Percentiles rank a stretch among this genome's conserved stretches.
These are phyloP conservation scores for Xylaria acuta DNA, from an alignment of 495 filamentous ascomycete genomes.

Conservation along the genomic window DNA sequence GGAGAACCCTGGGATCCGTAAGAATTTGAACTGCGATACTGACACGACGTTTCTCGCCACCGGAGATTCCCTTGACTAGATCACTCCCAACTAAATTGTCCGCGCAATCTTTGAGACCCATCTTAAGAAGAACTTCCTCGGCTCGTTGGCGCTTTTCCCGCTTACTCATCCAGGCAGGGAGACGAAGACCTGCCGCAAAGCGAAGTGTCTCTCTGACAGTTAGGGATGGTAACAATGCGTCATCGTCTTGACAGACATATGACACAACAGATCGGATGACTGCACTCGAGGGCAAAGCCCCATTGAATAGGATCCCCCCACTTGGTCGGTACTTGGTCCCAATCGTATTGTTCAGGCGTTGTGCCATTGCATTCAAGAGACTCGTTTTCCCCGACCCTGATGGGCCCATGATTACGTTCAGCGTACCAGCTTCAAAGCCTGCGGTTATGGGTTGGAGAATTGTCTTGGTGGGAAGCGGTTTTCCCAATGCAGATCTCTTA, in stretches of 20 bases:
- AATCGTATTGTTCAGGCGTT: constrained; percentile 62
- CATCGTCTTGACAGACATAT: constrained; percentile 79
- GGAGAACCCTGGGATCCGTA: constrained; percentile 70
- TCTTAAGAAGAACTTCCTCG: constrained; percentile 72
- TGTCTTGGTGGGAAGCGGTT: constrained; percentile 53
- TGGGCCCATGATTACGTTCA: constrained; percentile 82
- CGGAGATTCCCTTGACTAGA: constrained; percentile 75
- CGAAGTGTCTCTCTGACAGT: constrained; percentile 75
- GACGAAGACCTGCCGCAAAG: constrained; percentile 70
- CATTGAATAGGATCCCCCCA: constrained; percentile 69
- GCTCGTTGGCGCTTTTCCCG: constrained; percentile 68
- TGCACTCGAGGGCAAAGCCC: constrained; percentile 64
- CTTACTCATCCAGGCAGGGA: constrained; percentile 70
- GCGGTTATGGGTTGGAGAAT: constrained; percentile 70
- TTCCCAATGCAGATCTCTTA: constrained; percentile 57
- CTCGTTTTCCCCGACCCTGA: constrained; percentile 78
- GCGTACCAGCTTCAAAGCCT: constrained; percentile 63
- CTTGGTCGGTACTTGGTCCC: constrained; percentile 45
- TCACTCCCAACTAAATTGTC: constrained; percentile 75
- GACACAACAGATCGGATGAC: constrained; percentile 73
- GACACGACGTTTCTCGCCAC: constrained; percentile 76
- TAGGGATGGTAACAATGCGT: constrained; percentile 72
- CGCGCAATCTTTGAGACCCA: constrained; percentile 79
- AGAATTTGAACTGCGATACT: constrained; percentile 78
- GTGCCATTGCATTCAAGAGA: constrained; percentile 71